Conservation (phyloP, 2,329 filamentous ascomycete genomes). For the Colletotrichum sansevieriae region DNA sequence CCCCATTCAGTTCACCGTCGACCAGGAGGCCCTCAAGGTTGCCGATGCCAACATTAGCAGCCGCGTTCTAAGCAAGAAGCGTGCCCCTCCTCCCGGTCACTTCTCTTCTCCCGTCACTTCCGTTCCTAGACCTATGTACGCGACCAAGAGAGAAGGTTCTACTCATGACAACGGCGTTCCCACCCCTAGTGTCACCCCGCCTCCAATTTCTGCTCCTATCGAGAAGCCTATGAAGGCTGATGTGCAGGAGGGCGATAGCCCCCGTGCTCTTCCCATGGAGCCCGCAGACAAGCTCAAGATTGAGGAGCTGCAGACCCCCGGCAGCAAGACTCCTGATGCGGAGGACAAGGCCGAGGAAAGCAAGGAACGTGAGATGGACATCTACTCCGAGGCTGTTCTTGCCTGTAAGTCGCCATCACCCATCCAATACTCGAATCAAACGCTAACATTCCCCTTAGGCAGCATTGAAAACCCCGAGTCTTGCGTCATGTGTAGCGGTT, state of each 20-base stretch:
- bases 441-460: constrained; percentile 63
- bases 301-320: constrained; percentile 72
- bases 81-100: constrained; percentile 69
- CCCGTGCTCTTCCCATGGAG: constrained; percentile 81
- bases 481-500: constrained; percentile 98
- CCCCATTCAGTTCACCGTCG: constrained; percentile 98
- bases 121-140: constrained; percentile 76
- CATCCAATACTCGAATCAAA: constrained; percentile 15
- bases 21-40: constrained; percentile 93
- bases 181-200: constrained; percentile 77
- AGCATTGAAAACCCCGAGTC: constrained; percentile 97
- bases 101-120: constrained; percentile 68
- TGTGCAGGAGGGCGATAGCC: constrained; percentile 80
- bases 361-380: constrained; percentile 86
- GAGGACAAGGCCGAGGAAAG: constrained; percentile 81
- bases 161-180: constrained; percentile 70
- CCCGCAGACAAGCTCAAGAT: constrained; percentile 72
- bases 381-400: constrained; percentile 93
- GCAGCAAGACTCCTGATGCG: constrained; percentile 69
- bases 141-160: constrained; percentile 65
- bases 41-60: constrained; percentile 83
- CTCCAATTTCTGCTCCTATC: constrained; percentile 65
- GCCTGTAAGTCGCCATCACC: constrained; percentile 73
- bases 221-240: constrained; percentile 83
- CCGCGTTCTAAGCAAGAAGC: constrained; percentile 76